These are phyloP conservation scores for Colletotrichum shisoi DNA, from an alignment of 2,329 filamentous ascomycete genomes.

Conservation along the genomic window DNA sequence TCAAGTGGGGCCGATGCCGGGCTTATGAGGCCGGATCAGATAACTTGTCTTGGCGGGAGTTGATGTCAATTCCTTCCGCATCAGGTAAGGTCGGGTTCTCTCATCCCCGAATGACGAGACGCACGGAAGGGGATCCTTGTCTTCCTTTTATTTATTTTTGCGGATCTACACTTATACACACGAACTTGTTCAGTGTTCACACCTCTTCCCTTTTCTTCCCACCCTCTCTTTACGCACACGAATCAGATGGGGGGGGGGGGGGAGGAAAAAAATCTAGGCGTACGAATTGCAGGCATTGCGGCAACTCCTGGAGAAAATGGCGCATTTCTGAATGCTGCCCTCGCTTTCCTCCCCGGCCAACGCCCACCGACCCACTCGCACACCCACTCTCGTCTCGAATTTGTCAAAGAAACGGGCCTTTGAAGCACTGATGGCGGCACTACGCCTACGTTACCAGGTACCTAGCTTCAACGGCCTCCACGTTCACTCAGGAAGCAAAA, in stretches of 20 bases:
- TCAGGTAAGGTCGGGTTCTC: not conserved
- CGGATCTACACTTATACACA: constrained; percentile 6
- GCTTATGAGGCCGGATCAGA: constrained; percentile 39
- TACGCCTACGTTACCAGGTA: too few relatives aligned
- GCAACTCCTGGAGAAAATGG: constrained; percentile 31
- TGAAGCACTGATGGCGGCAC: too few relatives aligned
- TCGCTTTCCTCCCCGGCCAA: not conserved
- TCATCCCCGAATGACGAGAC: not conserved
- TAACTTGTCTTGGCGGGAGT: constrained; percentile 39
- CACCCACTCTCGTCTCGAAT: constrained; percentile 30
- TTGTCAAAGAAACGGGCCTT: constrained; percentile 8
- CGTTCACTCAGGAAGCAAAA: constrained; percentile 7
- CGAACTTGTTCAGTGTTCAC: constrained; percentile 14
- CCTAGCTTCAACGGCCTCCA: constrained; percentile 26
- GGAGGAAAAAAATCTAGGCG: too few relatives aligned
- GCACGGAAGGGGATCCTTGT: constrained; percentile 7
- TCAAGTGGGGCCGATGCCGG: constrained; percentile 30
- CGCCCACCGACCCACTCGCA: constrained; percentile 29
- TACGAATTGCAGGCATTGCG: not conserved
- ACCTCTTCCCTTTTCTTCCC: constrained; percentile 9
- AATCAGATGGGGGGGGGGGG: not conserved
- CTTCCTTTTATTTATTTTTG: not conserved
- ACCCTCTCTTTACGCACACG: not conserved
- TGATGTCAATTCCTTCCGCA: constrained; percentile 18
- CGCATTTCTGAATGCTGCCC: constrained; percentile 21